Conservation (phyloP, 129 eudicot species). For the Centrapalus pauciflorus region DNA sequence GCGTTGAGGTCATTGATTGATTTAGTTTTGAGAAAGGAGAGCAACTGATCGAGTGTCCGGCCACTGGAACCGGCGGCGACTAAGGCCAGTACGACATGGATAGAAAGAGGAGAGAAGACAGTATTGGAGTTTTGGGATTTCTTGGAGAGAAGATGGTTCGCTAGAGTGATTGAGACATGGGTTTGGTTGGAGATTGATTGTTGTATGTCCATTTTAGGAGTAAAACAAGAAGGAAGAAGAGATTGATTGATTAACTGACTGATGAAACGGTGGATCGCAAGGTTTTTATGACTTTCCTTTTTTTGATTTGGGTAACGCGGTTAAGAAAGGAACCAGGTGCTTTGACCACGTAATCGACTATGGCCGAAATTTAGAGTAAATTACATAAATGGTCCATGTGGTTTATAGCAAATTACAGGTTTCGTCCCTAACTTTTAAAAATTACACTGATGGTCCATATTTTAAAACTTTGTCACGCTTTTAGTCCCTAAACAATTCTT, state of each 20-base stretch:
- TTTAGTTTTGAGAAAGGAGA: constrained; percentile 51
- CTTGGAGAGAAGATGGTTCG: constrained; percentile 42
- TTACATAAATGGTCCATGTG: no score
- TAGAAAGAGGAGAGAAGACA: constrained; percentile 73
- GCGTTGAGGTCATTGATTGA: constrained; percentile 41
- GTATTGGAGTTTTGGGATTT: constrained; percentile 34
- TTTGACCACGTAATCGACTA: constrained; percentile 1
- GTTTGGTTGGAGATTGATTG: constrained; percentile 56
- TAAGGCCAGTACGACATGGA: constrained; percentile 51
- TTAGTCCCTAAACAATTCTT: no score
- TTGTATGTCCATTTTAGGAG: constrained; percentile 33
- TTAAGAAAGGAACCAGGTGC: neutral
- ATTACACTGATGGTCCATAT: no score
- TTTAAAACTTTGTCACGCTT: no score
- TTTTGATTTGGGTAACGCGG: neutral
- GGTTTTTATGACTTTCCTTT: neutral
- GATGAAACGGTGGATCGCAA: neutral
- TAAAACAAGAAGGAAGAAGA: neutral
- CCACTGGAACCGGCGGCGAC: constrained; percentile 63
- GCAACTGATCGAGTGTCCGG: constrained; percentile 49
- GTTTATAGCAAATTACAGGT: no score
- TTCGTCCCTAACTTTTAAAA: no score
- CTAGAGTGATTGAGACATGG: constrained; percentile 44
- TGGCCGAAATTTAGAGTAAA: no score
- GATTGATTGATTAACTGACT: neutral